Evolutionary conservation across 768 basidiomycete genomes (phyloP), one percentile per base, ranked within the genome.

Genomic region (Thelephora aurantiotincta): DNA sequence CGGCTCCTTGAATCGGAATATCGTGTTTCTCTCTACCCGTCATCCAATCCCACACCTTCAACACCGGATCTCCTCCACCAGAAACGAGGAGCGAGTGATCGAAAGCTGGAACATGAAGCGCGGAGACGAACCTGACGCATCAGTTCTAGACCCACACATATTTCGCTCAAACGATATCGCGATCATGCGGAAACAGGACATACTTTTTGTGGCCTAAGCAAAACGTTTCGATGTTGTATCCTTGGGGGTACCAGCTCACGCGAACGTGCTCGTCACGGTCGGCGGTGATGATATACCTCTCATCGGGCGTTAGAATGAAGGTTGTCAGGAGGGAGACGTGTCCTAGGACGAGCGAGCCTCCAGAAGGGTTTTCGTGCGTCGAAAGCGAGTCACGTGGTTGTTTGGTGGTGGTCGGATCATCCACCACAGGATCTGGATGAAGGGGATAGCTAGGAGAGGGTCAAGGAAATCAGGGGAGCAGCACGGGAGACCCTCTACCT

Each of bases 191-290:
- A 47, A 5, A 33, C 19, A 19, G n/a, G 2, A 60, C 78, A 54
- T 52, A 92, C 90, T 79, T 84, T 54, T 70, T 70, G 57, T 92
- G 86, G 14, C 92, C 90, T 22, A 93, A 71, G 52, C 92, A 85
- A 61, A 79, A 97, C 52, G 73, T 77, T 61, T 97, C 90, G 51
- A 97, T 85, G 38, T 74, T 74, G 54, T 82, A 85, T 14, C 91
- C 87, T 47, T 83, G 69, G 0, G 96, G 96, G 58, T 74, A 98
- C 76, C 86, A 77, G 57, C 87, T 92, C 13, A 94, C 74, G 47
- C 96, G 73, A 45, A 99, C 83, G 58, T 98, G 96, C 60, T 98
- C 96, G 58, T 99, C 96, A 41, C 96, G 68, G 58, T 98, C 96
- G 0, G 89, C 83, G 0, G 91, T 90, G 52, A 97, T 73, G 56